Evolutionary conservation across 202 grass and related monocot genomes (phyloP).

Genomic region (Carex arenaria): DNA sequence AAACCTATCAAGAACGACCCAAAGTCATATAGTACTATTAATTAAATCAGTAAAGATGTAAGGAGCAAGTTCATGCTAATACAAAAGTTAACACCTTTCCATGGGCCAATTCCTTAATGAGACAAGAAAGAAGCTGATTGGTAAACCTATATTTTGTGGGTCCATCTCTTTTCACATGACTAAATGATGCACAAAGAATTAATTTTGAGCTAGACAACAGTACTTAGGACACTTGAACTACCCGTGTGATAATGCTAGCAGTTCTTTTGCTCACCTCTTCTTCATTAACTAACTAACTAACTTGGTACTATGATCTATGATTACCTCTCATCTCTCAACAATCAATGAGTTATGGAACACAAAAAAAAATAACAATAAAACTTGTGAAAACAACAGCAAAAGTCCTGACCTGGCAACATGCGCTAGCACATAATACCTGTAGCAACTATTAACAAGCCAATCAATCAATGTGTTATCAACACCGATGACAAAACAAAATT

Average conservation of each 20-base stretch:
- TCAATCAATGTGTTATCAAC: background rate
- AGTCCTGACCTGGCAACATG: background rate
- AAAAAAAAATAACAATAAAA: background rate
- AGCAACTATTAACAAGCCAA: background rate
- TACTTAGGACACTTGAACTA: slow-evolving; percentile 16
- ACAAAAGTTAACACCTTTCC: background rate
- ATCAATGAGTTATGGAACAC: background rate
- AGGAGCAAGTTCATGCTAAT: background rate
- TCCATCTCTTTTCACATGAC: background rate
- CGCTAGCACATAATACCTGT: background rate
- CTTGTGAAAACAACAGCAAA: background rate
- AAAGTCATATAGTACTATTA: background rate
- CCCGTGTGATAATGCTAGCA: background rate
- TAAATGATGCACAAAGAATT: background rate
- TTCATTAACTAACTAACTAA: background rate
- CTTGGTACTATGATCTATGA: background rate
- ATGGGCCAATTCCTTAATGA: background rate
- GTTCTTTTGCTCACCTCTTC: background rate
- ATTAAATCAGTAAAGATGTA: background rate
- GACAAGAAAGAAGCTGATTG: slow-evolving; percentile 9
- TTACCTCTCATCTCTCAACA: background rate
- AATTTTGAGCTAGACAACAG: background rate
- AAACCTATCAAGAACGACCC: background rate
- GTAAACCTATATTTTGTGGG: background rate
- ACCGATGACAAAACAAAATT: background rate